A percentile compares a stretch with the other conserved stretches of the same genome.
Conservation (phyloP, 495 filamentous ascomycete genomes). For the Penicillium ucsense region DNA sequence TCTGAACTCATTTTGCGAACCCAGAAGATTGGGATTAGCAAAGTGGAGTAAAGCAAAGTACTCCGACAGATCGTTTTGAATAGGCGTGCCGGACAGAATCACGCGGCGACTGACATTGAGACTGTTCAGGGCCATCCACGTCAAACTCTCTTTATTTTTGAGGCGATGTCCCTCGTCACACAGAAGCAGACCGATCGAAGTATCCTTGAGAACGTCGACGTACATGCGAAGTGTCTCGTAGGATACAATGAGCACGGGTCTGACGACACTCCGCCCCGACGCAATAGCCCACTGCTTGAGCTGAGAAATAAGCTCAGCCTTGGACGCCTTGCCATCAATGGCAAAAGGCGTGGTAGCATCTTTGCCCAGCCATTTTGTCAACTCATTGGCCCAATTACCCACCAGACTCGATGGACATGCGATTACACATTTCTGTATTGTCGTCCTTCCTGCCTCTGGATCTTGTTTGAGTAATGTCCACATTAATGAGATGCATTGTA, state of each 20-base stretch:
- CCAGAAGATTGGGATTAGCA: slow-evolving; percentile 87
- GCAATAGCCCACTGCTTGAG: slow-evolving; percentile 92
- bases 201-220: slow-evolving; percentile 75
- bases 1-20: slow-evolving; percentile 82
- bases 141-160: slow-evolving; percentile 95
- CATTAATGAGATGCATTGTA: slow-evolving; percentile 74
- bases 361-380: slow-evolving; percentile 80
- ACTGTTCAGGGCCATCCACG: slow-evolving; percentile 80
- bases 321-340: slow-evolving; percentile 91
- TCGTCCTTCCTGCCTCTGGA: slow-evolving; percentile 82
- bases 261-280: slow-evolving; percentile 76
- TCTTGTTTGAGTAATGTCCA: slow-evolving; percentile 97
- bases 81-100: slow-evolving; percentile 93
- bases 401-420: slow-evolving; percentile 97
- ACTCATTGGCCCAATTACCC: slow-evolving; percentile 95
- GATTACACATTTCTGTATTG: slow-evolving; percentile 95
- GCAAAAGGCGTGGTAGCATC: slow-evolving; percentile 91
- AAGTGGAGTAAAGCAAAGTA: slow-evolving; percentile 97
- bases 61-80: slow-evolving; percentile 95
- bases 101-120: slow-evolving; percentile 86
- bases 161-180: slow-evolving; percentile 98
- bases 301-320: slow-evolving; percentile 82
- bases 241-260: slow-evolving; percentile 98
- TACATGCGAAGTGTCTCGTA: slow-evolving; percentile 94
- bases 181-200: slow-evolving; percentile 85